Conservation (phyloP, 192 early-diverging fungal species). For the Backusella sp. region DNA sequence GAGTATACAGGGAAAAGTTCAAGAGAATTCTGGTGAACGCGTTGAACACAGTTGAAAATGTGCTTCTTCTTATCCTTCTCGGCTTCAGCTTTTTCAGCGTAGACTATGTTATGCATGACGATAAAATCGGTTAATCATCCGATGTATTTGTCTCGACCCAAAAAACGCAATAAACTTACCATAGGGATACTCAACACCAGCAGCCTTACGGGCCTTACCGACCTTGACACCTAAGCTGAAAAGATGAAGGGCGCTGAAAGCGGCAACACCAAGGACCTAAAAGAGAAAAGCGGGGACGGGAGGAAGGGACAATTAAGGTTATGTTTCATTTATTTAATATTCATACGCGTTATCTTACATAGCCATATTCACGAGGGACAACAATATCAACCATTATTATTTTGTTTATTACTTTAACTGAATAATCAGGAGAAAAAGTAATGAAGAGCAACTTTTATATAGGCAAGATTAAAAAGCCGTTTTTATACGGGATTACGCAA, state of each 20-base stretch:
- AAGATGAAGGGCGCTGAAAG: neutral
- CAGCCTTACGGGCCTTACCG: slow-evolving; percentile 55
- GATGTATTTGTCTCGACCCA: neutral
- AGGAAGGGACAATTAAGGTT: neutral
- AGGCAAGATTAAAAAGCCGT: neutral
- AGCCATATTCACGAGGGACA: slow-evolving; percentile 55
- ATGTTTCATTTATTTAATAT: neutral
- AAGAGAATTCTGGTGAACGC: slow-evolving; percentile 65
- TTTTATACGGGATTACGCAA: neutral
- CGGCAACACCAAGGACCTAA: slow-evolving; percentile 15
- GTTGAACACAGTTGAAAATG: slow-evolving; percentile 73
- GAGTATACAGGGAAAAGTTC: slow-evolving; percentile 60
- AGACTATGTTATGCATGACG: slow-evolving; percentile 34
- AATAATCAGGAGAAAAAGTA: neutral
- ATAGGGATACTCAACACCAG: slow-evolving; percentile 66
- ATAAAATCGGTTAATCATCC: neutral
- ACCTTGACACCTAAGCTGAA: slow-evolving; percentile 32
- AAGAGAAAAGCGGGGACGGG: neutral
- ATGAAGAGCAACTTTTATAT: neutral
- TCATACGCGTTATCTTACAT: slow-evolving; percentile 38
- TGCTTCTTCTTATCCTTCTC: slow-evolving; percentile 62
- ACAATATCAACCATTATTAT: slow-evolving; percentile 38
- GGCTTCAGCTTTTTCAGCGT: slow-evolving; percentile 59
- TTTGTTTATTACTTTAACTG: neutral
- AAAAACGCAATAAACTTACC: slow-evolving; percentile 37